Evolutionary conservation across 208 protist genomes (phyloP), one percentile per base, ranked within the genome.

Genomic region (Tetramitus jugosus): DNA sequence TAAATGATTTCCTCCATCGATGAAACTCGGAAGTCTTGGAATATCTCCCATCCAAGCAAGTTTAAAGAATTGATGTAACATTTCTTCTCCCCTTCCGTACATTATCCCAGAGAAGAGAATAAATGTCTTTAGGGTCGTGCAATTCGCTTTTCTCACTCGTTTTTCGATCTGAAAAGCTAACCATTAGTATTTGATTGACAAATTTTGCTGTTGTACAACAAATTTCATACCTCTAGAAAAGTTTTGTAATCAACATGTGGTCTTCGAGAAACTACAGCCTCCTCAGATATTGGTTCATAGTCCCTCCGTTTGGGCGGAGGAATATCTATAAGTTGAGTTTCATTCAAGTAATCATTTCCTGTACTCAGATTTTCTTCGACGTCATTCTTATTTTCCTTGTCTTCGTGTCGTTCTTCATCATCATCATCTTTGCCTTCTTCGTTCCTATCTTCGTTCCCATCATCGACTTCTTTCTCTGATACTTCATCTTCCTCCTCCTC

Each of bases 231-330:
- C n/a, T 96, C 90, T 33, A 91, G 87, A 85, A 89, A 94, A 80
- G 86, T 89, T 78, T 89, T 87, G 82, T 94, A 95, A 72, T 93
- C 90, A 39, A 90, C 82, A 81, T 96, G 93, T 14, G 93, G 90
- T 71, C 93, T 86, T 40, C 93, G 88, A n/a, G 90, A 87, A 80
- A 94, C 92, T 84, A 89, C 95, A 80, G 94, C 90, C 60, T 96
- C 93, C 84, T 96, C 93, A 13, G 90, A 93, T 23, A 95, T 83
- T 45, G 91, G 68, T 79, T 94, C 90, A 60, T 84, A 61, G 14
- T 79, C 77, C 29, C 60, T 79, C 40, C 65, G 43, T 26, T 62
- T 62, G 43, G 17, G 8, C 20, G 20, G 20, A 3, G 14, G n/a
- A n/a, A n/a, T n/a, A n/a, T n/a, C n/a, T n/a, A n/a, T n/a, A n/a